Evolutionary conservation across 2,329 filamentous ascomycete genomes (phyloP), one percentile per base, ranked within the genome.

Genomic region (Biscogniauxia mediterranea): DNA sequence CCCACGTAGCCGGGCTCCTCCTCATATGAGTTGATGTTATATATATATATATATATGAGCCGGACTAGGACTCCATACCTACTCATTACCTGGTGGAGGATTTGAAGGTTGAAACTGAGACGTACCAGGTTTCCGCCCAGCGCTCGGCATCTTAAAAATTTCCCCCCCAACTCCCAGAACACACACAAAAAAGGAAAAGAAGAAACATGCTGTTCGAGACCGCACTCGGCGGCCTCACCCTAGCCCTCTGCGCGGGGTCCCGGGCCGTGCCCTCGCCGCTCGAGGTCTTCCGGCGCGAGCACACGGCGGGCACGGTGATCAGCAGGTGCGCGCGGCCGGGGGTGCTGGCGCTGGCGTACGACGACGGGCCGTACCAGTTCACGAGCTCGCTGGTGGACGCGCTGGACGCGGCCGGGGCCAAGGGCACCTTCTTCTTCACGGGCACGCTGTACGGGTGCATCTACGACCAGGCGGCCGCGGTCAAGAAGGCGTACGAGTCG

Each of bases 361-460:
- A 85, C 58, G 82, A 85, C 57, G 82, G 82, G 0, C 82, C 82
- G 1, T 82, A 80, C 61, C 70, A 76, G 58, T 83, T 80, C 68
- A 85, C 82, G 0, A 75, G 71, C 2, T 73, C 75, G 53, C 73
- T 85, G 1, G 73, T 85, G n/a, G 80, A 85, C 66, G 80, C 78
- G 17, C 75, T 85, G 19, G 76, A 83, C 66, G 69, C 70, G 3
- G 78, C 77, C 6, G 78, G 76, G 7, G 81, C 78, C 51, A 83
- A 83, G 69, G 83, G 78, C 5, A 85, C 81, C 2, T 85, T 83
- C 71, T 85, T 84, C 74, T 78, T 78, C 68, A 83, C 80, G 0
- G 81, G 81, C 1, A 82, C 80, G 0, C 74, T 83, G 23, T 82
- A 82, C 55, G 80, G 77, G 7, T 82, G 80, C 65, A 81, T 83